These are phyloP conservation scores for Proliferodiscus dingleyae DNA, from an alignment of 2,329 filamentous ascomycete genomes.

Conservation along the genomic window DNA sequence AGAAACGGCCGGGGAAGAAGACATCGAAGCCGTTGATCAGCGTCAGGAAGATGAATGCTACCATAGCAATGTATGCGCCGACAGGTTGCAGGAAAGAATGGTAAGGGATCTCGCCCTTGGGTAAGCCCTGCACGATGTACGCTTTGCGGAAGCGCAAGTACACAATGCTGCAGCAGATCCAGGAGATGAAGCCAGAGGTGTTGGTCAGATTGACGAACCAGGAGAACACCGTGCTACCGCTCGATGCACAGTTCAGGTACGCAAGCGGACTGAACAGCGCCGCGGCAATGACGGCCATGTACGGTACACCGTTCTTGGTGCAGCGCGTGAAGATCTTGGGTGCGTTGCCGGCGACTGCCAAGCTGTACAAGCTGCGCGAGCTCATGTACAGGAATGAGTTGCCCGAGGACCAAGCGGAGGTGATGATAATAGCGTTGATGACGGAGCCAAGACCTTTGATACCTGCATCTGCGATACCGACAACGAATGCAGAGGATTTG, in stretches of 20 bases:
- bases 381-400: constrained; percentile 51
- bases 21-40: constrained; percentile 61
- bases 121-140: constrained; percentile 38
- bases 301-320: constrained; percentile 46
- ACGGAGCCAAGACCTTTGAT: constrained; percentile 45
- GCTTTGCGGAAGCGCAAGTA: constrained; percentile 56
- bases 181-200: constrained; percentile 45
- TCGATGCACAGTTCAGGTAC: constrained; percentile 43
- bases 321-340: constrained; percentile 46
- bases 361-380: constrained; percentile 46
- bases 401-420: constrained; percentile 50
- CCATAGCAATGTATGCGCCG: constrained; percentile 48
- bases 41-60: constrained; percentile 46
- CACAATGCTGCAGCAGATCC: constrained; percentile 49
- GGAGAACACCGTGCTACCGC: constrained; percentile 44
- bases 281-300: constrained; percentile 40
- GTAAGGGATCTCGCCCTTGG: constrained; percentile 42
- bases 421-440: constrained; percentile 52
- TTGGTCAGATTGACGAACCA: constrained; percentile 54
- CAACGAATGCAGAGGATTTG: constrained; percentile 46
- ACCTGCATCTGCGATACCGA: constrained; percentile 44
- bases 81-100: constrained; percentile 51
- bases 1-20: constrained; percentile 57
- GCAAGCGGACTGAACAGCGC: constrained; percentile 41
- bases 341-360: constrained; percentile 48